phyloP scores from a whole-genome alignment of 495 filamentous ascomycete species.

The Aspergillus hancockii region DNA sequence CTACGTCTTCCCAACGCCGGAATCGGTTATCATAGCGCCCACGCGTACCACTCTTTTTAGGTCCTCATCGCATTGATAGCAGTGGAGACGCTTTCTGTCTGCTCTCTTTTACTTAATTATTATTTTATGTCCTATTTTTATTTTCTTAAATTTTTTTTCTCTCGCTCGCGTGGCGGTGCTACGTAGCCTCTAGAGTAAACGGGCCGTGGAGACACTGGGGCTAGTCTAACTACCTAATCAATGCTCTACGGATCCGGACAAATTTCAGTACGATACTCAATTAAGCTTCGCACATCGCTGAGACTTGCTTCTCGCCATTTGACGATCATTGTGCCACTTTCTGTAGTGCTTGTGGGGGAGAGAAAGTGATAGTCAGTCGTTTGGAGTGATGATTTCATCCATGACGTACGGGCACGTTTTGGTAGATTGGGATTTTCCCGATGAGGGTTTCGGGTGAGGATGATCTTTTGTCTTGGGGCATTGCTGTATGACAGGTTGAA shows the following conservation, averaged over 20 bases:
- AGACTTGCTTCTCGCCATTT: too few species aligned
- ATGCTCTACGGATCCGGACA: too few species aligned
- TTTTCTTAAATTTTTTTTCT: neutral
- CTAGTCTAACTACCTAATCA: too few species aligned
- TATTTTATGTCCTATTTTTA: too few species aligned
- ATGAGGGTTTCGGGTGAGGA: neutral
- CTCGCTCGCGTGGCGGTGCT: neutral
- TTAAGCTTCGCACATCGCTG: too few species aligned
- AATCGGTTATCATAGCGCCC: neutral
- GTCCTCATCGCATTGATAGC: neutral
- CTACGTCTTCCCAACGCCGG: neutral
- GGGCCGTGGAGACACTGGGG: too few species aligned
- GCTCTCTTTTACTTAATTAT: neutral
- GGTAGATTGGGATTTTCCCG: neutral
- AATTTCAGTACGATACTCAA: too few species aligned
- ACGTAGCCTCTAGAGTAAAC: too few species aligned
- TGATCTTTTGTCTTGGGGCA: neutral
- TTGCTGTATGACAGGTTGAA: conserved; percentile 1
- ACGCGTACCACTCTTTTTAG: neutral
- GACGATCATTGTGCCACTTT: too few species aligned
- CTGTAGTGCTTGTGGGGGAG: neutral
- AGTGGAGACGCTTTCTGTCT: neutral
- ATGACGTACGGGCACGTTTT: neutral
- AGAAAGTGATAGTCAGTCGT: too few species aligned
- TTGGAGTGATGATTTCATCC: neutral